phyloP scores from a whole-genome alignment of 2,329 filamentous ascomycete species.

The Beauveria australis region DNA sequence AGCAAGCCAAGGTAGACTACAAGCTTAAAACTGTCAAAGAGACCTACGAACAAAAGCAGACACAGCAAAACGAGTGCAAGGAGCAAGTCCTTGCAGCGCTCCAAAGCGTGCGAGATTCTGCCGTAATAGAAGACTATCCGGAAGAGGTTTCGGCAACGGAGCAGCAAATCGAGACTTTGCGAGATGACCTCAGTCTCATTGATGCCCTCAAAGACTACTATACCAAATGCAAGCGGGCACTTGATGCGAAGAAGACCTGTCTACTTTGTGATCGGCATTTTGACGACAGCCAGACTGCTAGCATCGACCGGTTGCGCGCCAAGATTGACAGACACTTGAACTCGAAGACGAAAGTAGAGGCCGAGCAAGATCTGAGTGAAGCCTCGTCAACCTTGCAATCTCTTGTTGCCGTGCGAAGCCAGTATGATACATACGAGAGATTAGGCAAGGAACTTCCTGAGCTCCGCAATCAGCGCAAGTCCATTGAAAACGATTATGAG shows the following conservation, averaged over 20 bases:
- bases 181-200: constrained; percentile 61
- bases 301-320: constrained; percentile 51
- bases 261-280: constrained; percentile 68
- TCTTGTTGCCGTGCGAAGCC: constrained; percentile 54
- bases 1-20: constrained; percentile 69
- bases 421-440: constrained; percentile 67
- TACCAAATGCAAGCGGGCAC: constrained; percentile 54
- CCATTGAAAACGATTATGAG: constrained; percentile 54
- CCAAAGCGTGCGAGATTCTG: constrained; percentile 32
- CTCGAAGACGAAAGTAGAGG: constrained; percentile 52
- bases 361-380: constrained; percentile 52
- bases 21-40: constrained; percentile 58
- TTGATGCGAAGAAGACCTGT: constrained; percentile 64
- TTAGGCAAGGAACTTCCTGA: constrained; percentile 64
- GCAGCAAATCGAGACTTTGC: constrained; percentile 50
- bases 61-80: constrained; percentile 55
- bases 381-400: constrained; percentile 43
- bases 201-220: constrained; percentile 66
- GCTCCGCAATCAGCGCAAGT: constrained; percentile 54
- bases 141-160: constrained; percentile 42
- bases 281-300: constrained; percentile 48
- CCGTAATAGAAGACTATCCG: constrained; percentile 45
- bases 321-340: constrained; percentile 58
- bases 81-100: constrained; percentile 45
- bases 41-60: constrained; percentile 54